These are phyloP conservation scores for Coemansia sp. DNA, from an alignment of 192 early-diverging fungal genomes.

Conservation along the genomic window DNA sequence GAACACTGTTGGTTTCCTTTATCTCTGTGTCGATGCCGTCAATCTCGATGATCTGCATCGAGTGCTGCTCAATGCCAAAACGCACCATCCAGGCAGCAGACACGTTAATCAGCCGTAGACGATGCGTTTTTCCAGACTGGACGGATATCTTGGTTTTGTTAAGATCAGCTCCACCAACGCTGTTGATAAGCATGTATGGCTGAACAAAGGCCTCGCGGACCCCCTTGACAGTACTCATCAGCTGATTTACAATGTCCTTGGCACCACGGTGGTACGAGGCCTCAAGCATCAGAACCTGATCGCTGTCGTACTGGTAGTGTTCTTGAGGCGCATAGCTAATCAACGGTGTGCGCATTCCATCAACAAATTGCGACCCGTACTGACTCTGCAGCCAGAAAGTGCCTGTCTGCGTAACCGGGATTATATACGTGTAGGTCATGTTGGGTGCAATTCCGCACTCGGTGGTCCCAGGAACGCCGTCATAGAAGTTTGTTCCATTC, in stretches of 20 bases:
- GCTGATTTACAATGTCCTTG: slow-evolving; percentile 52
- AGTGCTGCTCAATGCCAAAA: slow-evolving; percentile 77
- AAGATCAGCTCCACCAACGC: slow-evolving; percentile 57
- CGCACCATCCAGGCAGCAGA: slow-evolving; percentile 68
- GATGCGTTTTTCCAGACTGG: slow-evolving; percentile 75
- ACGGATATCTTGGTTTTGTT: slow-evolving; percentile 58
- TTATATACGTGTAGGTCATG: slow-evolving; percentile 64
- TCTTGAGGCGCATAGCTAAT: slow-evolving; percentile 61
- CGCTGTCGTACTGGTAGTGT: slow-evolving; percentile 67
- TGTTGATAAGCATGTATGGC: slow-evolving; percentile 57
- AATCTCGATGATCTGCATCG: slow-evolving; percentile 73
- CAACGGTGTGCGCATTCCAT: slow-evolving; percentile 72
- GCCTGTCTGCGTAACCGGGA: slow-evolving; percentile 67
- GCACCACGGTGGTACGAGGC: slow-evolving; percentile 72
- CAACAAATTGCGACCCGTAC: slow-evolving; percentile 70
- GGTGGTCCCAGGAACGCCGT: slow-evolving; percentile 66
- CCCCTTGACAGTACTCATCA: slow-evolving; percentile 53
- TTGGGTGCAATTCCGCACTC: slow-evolving; percentile 74
- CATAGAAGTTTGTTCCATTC: slow-evolving; percentile 66
- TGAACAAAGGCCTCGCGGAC: slow-evolving; percentile 21
- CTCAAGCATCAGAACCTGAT: slow-evolving; percentile 62
- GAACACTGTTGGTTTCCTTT: slow-evolving; percentile 56
- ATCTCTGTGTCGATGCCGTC: slow-evolving; percentile 70
- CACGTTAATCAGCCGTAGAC: slow-evolving; percentile 78
- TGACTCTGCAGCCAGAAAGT: slow-evolving; percentile 86